Base-by-base conservation (phyloP, 805 yeast genomes). In the Candida sonorensis region DNA sequence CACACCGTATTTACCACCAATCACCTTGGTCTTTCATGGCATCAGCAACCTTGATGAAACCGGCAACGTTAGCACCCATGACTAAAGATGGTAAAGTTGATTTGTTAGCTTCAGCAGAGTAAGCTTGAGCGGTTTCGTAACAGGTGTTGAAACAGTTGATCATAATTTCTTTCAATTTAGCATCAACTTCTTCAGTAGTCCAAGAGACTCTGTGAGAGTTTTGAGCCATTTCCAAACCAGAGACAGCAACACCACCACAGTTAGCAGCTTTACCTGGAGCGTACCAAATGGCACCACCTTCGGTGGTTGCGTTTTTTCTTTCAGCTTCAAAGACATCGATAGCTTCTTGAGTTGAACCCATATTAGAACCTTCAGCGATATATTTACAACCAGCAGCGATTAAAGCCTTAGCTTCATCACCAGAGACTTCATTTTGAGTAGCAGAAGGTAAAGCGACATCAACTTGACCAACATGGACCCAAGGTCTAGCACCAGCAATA, bases 221-320 rank as follows among this genome's bases (percentile, higher is more conserved):
- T 73, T 90, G 98, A 46, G 97, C 97, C 98, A 90, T 92, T 75
- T 90, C 98, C 48, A 90, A 75, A 59, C 97, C 97, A 38, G 96
- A 86, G 37, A 88, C 97, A 38, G 96, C 95, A 52, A 90, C 98
- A 79, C 98, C 98, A 70, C 97, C 98, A 70, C 94, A 82, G 79
- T 90, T 90, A 56, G 97, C 90, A 51, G 97, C 97, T 77, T 90
- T 90, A 68, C 97, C 97, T 61, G 97, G 97, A 55, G 95, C 97
- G 69, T 88, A 90, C 98, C 98, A 90, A 66, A 87, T 84, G 41
- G 76, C 68, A 37, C 68, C 47, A 38, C 66, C 55, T 29, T 63
- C 53, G 26, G 60, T 28, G 13, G 57, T 23, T 31, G 66, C 57
- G 48, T 62, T 57, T 45, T 63, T 46, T 71, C 90, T 77, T 62